Evolutionary conservation across 1,284 basidiomycete species (phyloP).

Genomic region (Kalmanozyma brasiliensis): DNA sequence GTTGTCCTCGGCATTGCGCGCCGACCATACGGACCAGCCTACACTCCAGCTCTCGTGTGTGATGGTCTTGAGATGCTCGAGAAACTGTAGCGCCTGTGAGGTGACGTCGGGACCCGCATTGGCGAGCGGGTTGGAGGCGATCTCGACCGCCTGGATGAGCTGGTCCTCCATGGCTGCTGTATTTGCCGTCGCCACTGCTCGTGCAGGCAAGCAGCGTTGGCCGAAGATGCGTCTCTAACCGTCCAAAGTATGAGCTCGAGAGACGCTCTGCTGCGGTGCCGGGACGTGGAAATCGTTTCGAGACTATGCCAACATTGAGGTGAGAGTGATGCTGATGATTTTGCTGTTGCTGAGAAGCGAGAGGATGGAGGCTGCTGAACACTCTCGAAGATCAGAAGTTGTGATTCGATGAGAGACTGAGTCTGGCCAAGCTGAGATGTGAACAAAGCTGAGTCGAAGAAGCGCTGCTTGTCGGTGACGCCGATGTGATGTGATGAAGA

Average conservation of each 20-base stretch:
- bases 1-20: slow-evolving; percentile 72
- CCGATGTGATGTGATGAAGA: neutral
- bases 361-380: neutral
- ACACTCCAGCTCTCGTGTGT: slow-evolving; percentile 78
- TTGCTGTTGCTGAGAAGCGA: neutral
- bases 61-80: slow-evolving; percentile 79
- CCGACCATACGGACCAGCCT: slow-evolving; percentile 64
- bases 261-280: neutral
- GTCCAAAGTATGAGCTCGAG: neutral
- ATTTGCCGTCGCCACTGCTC: too few relatives aligned
- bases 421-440: too few relatives aligned
- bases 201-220: neutral
- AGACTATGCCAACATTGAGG: slow-evolving; percentile 25
- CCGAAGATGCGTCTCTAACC: neutral
- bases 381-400: too few relatives aligned
- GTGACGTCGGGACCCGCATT: slow-evolving; percentile 71
- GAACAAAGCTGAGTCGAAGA: neutral
- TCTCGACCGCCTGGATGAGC: slow-evolving; percentile 81
- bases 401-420: too few relatives aligned
- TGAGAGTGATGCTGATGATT: neutral
- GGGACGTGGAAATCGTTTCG: neutral
- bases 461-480: neutral
- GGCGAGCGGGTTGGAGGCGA: slow-evolving; percentile 79
- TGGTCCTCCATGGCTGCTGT: slow-evolving; percentile 71
- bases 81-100: slow-evolving; percentile 82